phyloP scores from a whole-genome alignment of 192 early-diverging fungal species.

The Podila epigama region DNA sequence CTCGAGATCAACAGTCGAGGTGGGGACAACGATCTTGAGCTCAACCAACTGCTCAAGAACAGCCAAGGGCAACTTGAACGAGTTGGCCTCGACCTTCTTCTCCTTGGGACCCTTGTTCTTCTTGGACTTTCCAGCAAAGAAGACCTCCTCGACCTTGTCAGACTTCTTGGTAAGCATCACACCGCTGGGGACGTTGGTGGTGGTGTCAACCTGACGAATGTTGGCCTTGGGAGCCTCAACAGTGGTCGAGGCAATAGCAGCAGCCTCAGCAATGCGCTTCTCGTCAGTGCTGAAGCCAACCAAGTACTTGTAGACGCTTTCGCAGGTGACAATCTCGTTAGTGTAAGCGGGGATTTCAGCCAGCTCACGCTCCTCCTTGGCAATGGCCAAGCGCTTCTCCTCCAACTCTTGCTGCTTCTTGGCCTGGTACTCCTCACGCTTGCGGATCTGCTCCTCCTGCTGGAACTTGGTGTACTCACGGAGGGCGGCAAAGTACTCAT shows the following conservation, averaged over 20 bases:
- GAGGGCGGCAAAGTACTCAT: slow-evolving; percentile 74
- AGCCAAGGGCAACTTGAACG: slow-evolving; percentile 74
- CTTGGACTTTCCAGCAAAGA: slow-evolving; percentile 74
- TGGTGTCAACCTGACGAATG: slow-evolving; percentile 65
- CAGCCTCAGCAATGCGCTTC: slow-evolving; percentile 50
- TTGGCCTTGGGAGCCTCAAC: slow-evolving; percentile 52
- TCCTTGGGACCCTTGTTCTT: slow-evolving; percentile 64
- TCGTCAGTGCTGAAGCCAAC: slow-evolving; percentile 52
- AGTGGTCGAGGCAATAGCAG: slow-evolving; percentile 15
- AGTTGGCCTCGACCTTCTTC: slow-evolving; percentile 48
- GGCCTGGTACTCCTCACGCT: slow-evolving; percentile 72
- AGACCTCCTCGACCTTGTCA: slow-evolving; percentile 81
- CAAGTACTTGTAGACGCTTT: slow-evolving; percentile 81
- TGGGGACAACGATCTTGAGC: slow-evolving; percentile 84
- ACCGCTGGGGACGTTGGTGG: slow-evolving; percentile 74
- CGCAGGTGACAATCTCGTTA: slow-evolving; percentile 86
- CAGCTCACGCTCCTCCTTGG: slow-evolving; percentile 81
- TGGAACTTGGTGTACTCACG: slow-evolving; percentile 79
- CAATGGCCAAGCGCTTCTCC: slow-evolving; percentile 71
- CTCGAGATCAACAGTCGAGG: slow-evolving; percentile 69
- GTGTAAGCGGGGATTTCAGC: slow-evolving; percentile 89
- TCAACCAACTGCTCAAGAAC: slow-evolving; percentile 80
- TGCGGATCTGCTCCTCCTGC: slow-evolving; percentile 70
- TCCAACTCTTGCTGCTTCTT: slow-evolving; percentile 70
- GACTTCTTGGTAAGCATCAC: slow-evolving; percentile 80